Percentiles rank a stretch among this genome's conserved stretches.
Conservation (phyloP, 176 grass and related monocot genomes). For the Poa pratensis region DNA sequence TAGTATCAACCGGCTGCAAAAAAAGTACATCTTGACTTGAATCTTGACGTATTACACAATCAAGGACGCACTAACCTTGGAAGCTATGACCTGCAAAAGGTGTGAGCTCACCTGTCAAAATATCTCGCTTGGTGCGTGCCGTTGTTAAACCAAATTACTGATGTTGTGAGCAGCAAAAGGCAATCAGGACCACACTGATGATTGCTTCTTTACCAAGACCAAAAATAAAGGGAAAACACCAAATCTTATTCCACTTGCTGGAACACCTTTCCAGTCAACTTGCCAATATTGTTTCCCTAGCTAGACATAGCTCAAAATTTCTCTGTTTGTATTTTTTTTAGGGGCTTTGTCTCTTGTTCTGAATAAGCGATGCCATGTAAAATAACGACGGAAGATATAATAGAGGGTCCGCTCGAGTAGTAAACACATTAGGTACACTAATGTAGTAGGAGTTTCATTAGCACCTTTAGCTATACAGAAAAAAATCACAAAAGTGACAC, state of each 20-base stretch:
- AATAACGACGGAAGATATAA: too few relatives aligned
- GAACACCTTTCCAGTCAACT: not conserved
- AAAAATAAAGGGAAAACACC: constrained; percentile 30
- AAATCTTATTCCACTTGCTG: constrained; percentile 45
- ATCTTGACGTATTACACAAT: not conserved
- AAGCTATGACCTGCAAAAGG: not conserved
- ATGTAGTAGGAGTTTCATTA: too few relatives aligned
- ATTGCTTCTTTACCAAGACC: not conserved
- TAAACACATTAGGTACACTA: too few relatives aligned
- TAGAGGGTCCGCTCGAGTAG: too few relatives aligned
- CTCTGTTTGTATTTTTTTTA: too few relatives aligned
- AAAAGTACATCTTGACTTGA: not conserved
- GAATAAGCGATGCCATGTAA: too few relatives aligned
- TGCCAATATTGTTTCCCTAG: constrained; percentile 31
- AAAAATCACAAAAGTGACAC: too few relatives aligned
- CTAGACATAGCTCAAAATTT: not conserved
- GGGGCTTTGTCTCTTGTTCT: too few relatives aligned
- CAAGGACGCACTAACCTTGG: not conserved
- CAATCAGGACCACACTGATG: constrained; percentile 10
- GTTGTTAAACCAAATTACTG: constrained; percentile 2
- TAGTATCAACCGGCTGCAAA: not conserved
- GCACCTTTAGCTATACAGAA: too few relatives aligned
- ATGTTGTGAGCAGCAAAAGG: not conserved
- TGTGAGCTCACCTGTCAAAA: not conserved
- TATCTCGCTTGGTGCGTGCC: constrained; percentile 4